phyloP scores from a whole-genome alignment of 352 stramenopile species.

The Phytophthora colocasiae region DNA sequence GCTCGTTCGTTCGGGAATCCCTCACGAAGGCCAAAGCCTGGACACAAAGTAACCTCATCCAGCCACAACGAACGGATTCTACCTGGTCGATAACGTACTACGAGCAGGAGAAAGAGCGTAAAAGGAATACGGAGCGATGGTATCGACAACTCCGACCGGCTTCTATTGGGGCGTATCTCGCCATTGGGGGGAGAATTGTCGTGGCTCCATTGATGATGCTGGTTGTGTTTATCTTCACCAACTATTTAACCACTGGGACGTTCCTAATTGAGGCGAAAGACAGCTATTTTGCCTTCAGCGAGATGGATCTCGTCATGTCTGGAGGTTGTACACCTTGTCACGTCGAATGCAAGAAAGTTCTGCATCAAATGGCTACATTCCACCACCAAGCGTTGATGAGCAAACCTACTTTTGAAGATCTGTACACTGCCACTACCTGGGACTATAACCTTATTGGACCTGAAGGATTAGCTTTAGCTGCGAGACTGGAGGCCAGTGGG shows the following conservation, averaged over 20 bases:
- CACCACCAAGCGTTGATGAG: slow-evolving; percentile 32
- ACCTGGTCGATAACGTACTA: slow-evolving; percentile 26
- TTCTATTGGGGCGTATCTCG: slow-evolving; percentile 30
- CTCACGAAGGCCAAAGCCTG: slow-evolving; percentile 20
- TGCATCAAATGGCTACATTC: slow-evolving; percentile 33
- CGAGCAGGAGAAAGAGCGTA: slow-evolving; percentile 21
- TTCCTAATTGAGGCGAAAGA: slow-evolving; percentile 36
- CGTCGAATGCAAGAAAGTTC: slow-evolving; percentile 22
- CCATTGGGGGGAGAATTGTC: slow-evolving; percentile 29
- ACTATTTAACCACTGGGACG: slow-evolving; percentile 32
- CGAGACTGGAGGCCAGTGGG: slow-evolving; percentile 17
- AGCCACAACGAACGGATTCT: slow-evolving; percentile 23
- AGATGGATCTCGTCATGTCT: slow-evolving; percentile 36
- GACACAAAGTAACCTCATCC: slow-evolving; percentile 5
- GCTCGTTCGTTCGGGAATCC: slow-evolving; percentile 18
- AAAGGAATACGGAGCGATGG: slow-evolving; percentile 14
- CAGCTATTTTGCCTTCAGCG: slow-evolving; percentile 37
- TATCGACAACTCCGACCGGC: slow-evolving; percentile 34
- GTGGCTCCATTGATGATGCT: slow-evolving; percentile 27
- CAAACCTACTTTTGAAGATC: slow-evolving; percentile 30
- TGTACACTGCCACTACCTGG: slow-evolving; percentile 24
- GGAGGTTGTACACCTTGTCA: slow-evolving; percentile 30
- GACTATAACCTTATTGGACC: slow-evolving; percentile 22
- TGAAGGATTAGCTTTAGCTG: slow-evolving; percentile 16
- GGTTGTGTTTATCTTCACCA: slow-evolving; percentile 25